Conservation (phyloP, 345 rosid genomes). For the Aquilaria yunnanensis region DNA sequence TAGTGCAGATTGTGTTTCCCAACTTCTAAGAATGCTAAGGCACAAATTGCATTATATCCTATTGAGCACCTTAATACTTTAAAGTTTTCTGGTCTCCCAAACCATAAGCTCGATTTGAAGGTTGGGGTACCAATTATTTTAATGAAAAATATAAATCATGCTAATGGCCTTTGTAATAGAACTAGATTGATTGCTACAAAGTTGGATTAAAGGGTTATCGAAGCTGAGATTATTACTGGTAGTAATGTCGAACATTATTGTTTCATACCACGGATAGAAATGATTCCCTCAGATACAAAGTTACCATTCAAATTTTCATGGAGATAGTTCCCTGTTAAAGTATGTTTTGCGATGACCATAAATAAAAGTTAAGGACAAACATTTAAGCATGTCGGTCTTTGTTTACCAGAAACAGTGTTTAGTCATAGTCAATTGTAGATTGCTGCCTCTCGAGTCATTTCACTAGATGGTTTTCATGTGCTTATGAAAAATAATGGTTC, state of each 20-base stretch:
- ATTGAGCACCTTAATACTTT: neutral
- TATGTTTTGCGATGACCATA: neutral
- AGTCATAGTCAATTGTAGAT: too few species aligned
- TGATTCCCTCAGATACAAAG: neutral
- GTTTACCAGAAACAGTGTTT: too few species aligned
- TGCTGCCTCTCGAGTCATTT: too few species aligned
- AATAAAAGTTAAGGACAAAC: neutral
- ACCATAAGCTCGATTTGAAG: neutral
- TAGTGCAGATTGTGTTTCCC: neutral
- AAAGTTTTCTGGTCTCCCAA: neutral
- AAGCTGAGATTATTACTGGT: neutral
- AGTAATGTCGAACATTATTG: neutral
- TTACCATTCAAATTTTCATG: neutral
- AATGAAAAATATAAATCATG: neutral
- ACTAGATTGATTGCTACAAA: neutral
- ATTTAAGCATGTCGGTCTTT: too few species aligned
- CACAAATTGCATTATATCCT: neutral
- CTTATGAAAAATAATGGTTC: too few species aligned
- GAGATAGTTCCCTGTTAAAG: neutral
- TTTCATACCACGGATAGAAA: neutral
- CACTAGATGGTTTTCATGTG: too few species aligned
- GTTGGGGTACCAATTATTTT: neutral
- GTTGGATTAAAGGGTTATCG: neutral
- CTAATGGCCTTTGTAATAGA: neutral
- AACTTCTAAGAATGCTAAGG: neutral